Base-by-base conservation (phyloP, 2,329 filamentous ascomycete genomes). In the Epichloe uncinata region DNA sequence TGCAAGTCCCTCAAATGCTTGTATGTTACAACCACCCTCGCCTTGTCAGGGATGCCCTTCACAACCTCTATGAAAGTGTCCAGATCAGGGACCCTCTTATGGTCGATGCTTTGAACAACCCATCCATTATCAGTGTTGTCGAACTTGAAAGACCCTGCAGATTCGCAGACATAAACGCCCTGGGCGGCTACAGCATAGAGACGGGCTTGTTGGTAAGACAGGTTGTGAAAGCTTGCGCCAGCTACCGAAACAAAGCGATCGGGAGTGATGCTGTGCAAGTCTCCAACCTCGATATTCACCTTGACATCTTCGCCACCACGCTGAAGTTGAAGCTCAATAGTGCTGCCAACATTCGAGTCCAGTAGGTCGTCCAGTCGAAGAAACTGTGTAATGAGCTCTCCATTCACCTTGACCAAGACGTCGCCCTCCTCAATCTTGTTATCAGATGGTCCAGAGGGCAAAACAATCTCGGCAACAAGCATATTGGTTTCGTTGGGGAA, bases 131-230 rank as follows among this genome's bases (percentile, higher is more conserved):
- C 84, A 12, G 85, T 85, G 58, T 83, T 90, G 55, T 97, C 93
- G 55, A 98, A 87, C 47, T 90, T 84, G 74, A 97, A 98, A 0
- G 93, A 95, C 3, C 93, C 93, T 2, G 87, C 85, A 5, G 91
- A 87, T 67, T 98, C 93, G 62, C 90, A 97, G 52, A 97, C 85
- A 63, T 87, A 98, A 16, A 98, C 89, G 35, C 93, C 93, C 64
- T 89, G 84, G 59, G 89, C 85, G 9, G 90, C 83, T 51, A 98
- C 90, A 35, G 90, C 91, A 64, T 96, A 97, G 4, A 96, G 77
- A 9, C 93, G 83, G n/a, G 93, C 89, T 68, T 97, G 90, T 63
- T 98, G 93, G 66, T 98, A 98, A 1, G 94, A 98, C 16, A 98
- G 73, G 63, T 95, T 81, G 69, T 98, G 94, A 73, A 98, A 97